Base-by-base conservation (phyloP, 164 flowering plant genomes). In the Houttuynia cordata region DNA sequence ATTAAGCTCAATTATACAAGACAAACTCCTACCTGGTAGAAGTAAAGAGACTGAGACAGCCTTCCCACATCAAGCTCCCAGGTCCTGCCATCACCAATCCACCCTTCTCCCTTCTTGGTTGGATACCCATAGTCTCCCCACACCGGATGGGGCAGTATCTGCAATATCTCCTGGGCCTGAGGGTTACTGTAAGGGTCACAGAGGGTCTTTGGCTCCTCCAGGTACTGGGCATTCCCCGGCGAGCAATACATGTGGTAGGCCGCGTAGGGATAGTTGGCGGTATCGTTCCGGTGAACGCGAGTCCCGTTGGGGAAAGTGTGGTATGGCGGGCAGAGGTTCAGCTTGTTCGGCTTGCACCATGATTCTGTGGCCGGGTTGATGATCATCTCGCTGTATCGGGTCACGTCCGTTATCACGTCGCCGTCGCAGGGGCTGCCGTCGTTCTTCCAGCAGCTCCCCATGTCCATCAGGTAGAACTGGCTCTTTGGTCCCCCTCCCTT, bases 61-160 rank as follows among this genome's bases (percentile, higher is more conserved):
- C 86, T 62, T 9, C 90, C 94, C 20, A 80, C 81, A 54, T 86
- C 86, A n/a, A 86, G 81, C 65, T 79, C 86, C 90, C 94, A 86
- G 20, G 86, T 82, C 61, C 76, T 82, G 1, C 80, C 54, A 73
- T 81, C 83, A 3, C 87, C 89, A 23, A 86, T 66, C 90, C 94
- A 86, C n/a, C 88, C 90, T 18, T 86, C 76, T 1, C 86, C 88
- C 60, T 73, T 60, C 55, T 68, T 73, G 3, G 84, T 78, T 1
- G 89, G 89, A 59, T 79, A 86, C 0, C 89, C 93, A 66, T n/a
- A n/a, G n/a, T n/a, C n/a, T n/a, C 75, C 93, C 93, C 93, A 84
- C 7, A 74, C 80, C 0, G 87, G 87, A 63, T 86, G 89, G 6
- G 86, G 93, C 55, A 86, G 23, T 53, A 82, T 68, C 68, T 84